Evolutionary conservation across 129 eudicot species (phyloP).

Genomic region (Silybum marianum): DNA sequence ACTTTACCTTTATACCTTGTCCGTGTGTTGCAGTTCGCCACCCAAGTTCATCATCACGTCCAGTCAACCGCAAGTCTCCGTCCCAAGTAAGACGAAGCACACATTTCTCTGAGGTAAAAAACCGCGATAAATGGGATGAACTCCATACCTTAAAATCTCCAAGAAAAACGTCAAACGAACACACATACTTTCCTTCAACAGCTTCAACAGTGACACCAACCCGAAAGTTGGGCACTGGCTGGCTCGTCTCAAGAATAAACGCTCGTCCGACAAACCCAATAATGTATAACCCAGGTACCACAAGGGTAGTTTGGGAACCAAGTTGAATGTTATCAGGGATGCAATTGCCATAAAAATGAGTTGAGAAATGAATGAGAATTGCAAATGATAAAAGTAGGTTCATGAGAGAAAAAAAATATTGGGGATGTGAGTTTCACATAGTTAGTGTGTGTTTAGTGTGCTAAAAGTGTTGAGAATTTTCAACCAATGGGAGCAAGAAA

Average conservation of each 20-base stretch:
- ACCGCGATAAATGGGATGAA: constrained; percentile 69
- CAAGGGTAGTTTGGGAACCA: constrained; percentile 61
- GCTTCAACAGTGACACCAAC: constrained; percentile 76
- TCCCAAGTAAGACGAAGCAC: constrained; percentile 48
- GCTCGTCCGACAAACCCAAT: constrained; percentile 63
- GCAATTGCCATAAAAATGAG: constrained; percentile 40
- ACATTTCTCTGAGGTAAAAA: constrained; percentile 66
- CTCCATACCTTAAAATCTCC: constrained; percentile 85
- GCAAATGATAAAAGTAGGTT: constrained; percentile 43
- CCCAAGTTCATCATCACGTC: constrained; percentile 52
- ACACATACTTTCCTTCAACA: constrained; percentile 47
- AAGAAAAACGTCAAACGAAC: constrained; percentile 76
- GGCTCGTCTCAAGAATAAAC: constrained; percentile 60
- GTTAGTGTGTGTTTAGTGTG: constrained; percentile 30
- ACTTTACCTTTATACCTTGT: constrained; percentile 87
- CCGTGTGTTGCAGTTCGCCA: constrained; percentile 89
- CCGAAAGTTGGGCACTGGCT: constrained; percentile 55
- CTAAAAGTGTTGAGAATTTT: constrained; percentile 5
- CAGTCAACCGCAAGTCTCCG: constrained; percentile 75
- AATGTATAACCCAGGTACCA: constrained; percentile 51
- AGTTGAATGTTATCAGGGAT: constrained; percentile 48
- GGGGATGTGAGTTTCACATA: constrained; percentile 34
- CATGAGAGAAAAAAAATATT: constrained; percentile 49
- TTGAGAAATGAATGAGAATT: constrained; percentile 43
- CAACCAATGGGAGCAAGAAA: constrained; percentile 32